phyloP scores from a whole-genome alignment of 306 rosid genomes.

The Rosa rugosa region DNA sequence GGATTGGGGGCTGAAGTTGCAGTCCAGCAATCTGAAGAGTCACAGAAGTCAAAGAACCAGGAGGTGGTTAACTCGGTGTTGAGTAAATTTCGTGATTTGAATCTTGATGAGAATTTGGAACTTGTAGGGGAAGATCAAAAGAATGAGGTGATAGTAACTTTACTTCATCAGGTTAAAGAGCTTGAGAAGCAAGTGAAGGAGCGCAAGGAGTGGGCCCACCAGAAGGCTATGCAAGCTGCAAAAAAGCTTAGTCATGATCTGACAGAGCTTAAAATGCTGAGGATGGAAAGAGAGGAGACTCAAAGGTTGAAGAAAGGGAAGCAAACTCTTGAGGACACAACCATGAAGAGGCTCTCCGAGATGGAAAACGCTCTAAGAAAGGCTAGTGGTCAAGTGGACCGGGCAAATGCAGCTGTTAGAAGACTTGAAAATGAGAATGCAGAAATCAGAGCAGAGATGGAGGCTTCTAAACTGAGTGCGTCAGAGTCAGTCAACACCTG shows the following conservation, averaged over 20 bases:
- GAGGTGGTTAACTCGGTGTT: slow-evolving; percentile 71
- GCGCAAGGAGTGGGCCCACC: slow-evolving; percentile 91
- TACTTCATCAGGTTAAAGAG: slow-evolving; percentile 80
- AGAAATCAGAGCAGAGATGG: slow-evolving; percentile 95
- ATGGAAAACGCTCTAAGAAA: slow-evolving; percentile 93
- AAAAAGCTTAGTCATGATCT: slow-evolving; percentile 76
- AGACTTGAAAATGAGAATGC: slow-evolving; percentile 88
- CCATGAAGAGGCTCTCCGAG: slow-evolving; percentile 90
- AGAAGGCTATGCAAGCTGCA: slow-evolving; percentile 97
- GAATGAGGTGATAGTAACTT: slow-evolving; percentile 73
- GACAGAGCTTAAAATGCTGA: slow-evolving; percentile 76
- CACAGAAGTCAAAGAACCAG: slow-evolving; percentile 50
- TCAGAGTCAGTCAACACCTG: slow-evolving; percentile 79
- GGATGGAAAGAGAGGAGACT: slow-evolving; percentile 94
- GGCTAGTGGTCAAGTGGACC: slow-evolving; percentile 94
- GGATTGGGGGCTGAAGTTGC: slow-evolving; percentile 45
- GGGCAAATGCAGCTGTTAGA: slow-evolving; percentile 83
- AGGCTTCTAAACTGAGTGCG: slow-evolving; percentile 96
- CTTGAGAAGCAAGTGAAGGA: slow-evolving; percentile 85
- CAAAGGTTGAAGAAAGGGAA: slow-evolving; percentile 92
- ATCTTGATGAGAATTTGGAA: slow-evolving; percentile 79
- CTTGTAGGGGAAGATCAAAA: slow-evolving; percentile 81
- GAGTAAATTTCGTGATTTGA: slow-evolving; percentile 83
- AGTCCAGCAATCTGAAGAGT: slow-evolving; percentile 48
- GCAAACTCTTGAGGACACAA: slow-evolving; percentile 74